Base-by-base conservation (phyloP, 1,284 basidiomycete species). In the Moniliophthora roreri region DNA sequence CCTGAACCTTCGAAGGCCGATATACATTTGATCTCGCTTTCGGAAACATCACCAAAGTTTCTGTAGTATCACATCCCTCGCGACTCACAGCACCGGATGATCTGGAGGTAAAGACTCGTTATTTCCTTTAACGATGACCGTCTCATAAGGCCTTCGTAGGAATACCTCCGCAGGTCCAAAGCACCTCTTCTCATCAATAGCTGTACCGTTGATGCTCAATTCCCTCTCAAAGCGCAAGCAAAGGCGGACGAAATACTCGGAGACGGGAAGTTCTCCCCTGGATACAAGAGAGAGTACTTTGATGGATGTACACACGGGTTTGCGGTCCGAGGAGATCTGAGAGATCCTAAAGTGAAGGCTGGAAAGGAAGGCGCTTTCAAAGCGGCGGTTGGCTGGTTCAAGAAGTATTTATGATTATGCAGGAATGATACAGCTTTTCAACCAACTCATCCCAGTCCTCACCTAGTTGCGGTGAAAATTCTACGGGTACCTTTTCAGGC, bases 311-410 rank as follows among this genome's bases (percentile, higher is more conserved):
- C 69, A 0, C 86, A 89, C 62, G 86, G 86, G 0, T 89, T 87
- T 63, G 77, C 84, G 8, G 78, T 81, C 21, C 68, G 80, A 44
- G 83, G 84, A 36, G 79, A 82, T 65, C 38, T 78, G 54, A 68
- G 57, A 39, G 67, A 76, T 46, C 70, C 73, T 1, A 66, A 69
- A 49, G 69, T 78, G 48, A 83, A 81, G 65, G 76, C 73, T n/a
- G 82, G 73, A 11, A 87, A 87, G 67, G 86, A 88, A 63, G 81
- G 79, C 18, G 72, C 84, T 0, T 84, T 85, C 67, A 78, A 78
- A 62, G 67, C 73, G 21, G 69, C 75, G 4, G 76, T 85, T 13
- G 73, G 79, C 62, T 85, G 75, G 75, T 77, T 84, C 62, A 57
- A 65, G 52, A 61, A 69, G 50, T 62, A 76, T 40, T 45, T 72